phyloP scores from a whole-genome alignment of 2,329 filamentous ascomycete genomes.

The Trichoderma atrobrunneum region DNA sequence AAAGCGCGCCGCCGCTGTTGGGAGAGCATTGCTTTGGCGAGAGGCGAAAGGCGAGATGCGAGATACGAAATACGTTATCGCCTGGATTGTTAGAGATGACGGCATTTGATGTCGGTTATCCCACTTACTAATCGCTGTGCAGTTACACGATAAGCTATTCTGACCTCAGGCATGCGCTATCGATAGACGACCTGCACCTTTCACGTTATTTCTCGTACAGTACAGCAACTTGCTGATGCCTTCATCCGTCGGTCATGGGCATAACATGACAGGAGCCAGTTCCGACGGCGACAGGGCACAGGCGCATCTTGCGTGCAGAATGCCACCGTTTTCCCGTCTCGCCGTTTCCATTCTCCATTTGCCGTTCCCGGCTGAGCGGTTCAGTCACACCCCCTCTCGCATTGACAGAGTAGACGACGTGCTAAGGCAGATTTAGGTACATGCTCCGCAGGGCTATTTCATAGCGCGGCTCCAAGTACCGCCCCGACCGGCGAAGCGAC shows the following conservation, averaged over 20 bases:
- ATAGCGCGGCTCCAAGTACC: conserved; percentile 6
- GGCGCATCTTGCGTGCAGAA: neutral
- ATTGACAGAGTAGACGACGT: neutral
- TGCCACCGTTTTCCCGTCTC: neutral
- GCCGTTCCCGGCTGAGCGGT: conserved; percentile 8
- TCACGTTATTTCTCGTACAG: neutral
- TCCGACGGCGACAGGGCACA: neutral
- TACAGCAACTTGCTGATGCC: neutral
- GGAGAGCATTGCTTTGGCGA: neutral
- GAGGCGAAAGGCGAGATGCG: neutral
- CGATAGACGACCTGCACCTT: neutral
- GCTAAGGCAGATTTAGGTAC: conserved; percentile 6
- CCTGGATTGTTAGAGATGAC: neutral
- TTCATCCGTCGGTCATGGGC: neutral
- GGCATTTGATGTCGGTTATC: neutral
- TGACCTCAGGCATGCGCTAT: neutral
- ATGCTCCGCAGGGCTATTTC: neutral
- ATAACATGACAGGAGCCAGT: neutral
- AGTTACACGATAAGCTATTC: neutral
- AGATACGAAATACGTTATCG: neutral
- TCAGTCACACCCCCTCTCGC: conserved; percentile 5
- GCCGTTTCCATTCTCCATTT: neutral
- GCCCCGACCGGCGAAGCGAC: conserved; percentile 2
- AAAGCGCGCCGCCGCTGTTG: neutral
- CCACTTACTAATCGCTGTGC: neutral